phyloP scores from a whole-genome alignment of 257 asterid species.

The Cinchona pubescens region DNA sequence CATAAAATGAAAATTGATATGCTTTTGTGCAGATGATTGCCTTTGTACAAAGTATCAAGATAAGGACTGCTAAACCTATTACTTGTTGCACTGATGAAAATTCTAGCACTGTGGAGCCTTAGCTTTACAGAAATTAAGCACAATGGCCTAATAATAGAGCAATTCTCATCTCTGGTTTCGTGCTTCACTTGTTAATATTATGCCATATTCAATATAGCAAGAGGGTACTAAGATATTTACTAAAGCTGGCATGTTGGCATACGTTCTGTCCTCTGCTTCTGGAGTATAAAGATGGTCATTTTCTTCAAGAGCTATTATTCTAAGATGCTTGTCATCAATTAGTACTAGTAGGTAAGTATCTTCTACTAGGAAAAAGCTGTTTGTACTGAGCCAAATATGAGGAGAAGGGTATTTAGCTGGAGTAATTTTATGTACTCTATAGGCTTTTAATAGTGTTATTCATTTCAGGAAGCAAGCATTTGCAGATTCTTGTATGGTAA shows the following conservation, averaged over 20 bases:
- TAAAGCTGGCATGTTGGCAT: too few relatives aligned
- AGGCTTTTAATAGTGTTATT: background rate
- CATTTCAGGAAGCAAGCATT: background rate
- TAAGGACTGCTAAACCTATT: constrained; percentile 37
- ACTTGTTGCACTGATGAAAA: constrained; percentile 23
- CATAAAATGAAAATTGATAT: background rate
- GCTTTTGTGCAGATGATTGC: constrained; percentile 65
- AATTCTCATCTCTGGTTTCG: background rate
- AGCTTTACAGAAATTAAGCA: constrained; percentile 20
- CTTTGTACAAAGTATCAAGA: constrained; percentile 56
- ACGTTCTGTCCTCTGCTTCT: constrained; percentile 4
- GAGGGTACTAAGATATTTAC: background rate
- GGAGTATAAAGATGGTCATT: background rate
- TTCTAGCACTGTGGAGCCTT: constrained; percentile 34
- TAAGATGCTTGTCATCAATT: background rate
- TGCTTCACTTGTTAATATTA: background rate
- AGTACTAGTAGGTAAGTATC: background rate
- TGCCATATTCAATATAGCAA: background rate
- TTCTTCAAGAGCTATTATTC: background rate
- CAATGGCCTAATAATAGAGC: background rate
- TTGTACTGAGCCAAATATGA: background rate
- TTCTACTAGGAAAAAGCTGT: background rate
- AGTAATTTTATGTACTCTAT: background rate
- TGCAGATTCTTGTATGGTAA: background rate
- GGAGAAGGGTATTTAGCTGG: background rate